Conservation (phyloP, 192 early-diverging fungal species). For the Dispira simplex region DNA sequence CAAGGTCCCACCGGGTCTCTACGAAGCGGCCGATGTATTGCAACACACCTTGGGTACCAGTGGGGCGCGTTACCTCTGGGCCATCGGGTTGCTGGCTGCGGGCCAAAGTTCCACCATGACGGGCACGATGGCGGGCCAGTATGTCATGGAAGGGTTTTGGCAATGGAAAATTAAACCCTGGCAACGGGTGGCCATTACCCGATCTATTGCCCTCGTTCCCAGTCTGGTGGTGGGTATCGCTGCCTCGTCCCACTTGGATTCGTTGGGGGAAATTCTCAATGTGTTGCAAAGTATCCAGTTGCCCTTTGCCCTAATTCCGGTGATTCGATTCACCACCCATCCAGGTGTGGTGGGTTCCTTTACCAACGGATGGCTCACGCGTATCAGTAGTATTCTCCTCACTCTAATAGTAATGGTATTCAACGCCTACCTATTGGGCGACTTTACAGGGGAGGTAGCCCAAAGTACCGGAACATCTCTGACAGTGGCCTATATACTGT, state of each 20-base stretch:
- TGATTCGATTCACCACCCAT: slow-evolving; percentile 41
- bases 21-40: slow-evolving; percentile 43
- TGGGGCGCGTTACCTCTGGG: slow-evolving; percentile 58
- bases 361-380: neutral
- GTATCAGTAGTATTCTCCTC: neutral
- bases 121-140: slow-evolving; percentile 83
- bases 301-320: slow-evolving; percentile 44
- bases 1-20: slow-evolving; percentile 34
- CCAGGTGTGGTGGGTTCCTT: slow-evolving; percentile 25
- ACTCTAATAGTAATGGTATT: slow-evolving; percentile 8
- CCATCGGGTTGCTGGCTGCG: slow-evolving; percentile 58
- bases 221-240: slow-evolving; percentile 44
- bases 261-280: slow-evolving; percentile 50
- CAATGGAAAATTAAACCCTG: slow-evolving; percentile 35
- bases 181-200: slow-evolving; percentile 42
- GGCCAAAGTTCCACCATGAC: slow-evolving; percentile 81
- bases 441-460: slow-evolving; percentile 1
- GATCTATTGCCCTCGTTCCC: slow-evolving; percentile 44
- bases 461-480: neutral
- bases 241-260: slow-evolving; percentile 38
- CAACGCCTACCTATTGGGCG: slow-evolving; percentile 8
- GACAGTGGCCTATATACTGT: neutral
- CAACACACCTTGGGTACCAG: slow-evolving; percentile 35
- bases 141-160: slow-evolving; percentile 78
- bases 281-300: slow-evolving; percentile 51